phyloP scores from a whole-genome alignment of 1,284 basidiomycete species.

The Rhizoctonia solani region DNA sequence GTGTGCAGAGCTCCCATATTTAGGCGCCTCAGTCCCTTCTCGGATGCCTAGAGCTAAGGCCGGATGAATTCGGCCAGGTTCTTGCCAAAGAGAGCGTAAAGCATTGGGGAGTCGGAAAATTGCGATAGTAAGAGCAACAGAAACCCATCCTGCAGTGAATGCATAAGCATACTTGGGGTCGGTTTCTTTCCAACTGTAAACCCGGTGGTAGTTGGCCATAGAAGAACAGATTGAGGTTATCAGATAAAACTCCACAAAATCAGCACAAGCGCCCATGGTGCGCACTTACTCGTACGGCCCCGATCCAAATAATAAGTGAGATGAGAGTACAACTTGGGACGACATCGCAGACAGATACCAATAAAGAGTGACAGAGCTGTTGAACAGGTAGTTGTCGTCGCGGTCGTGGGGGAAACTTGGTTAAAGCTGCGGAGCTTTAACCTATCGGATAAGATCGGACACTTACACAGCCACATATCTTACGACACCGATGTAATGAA shows the following conservation, averaged over 20 bases:
- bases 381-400: background rate
- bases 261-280: background rate
- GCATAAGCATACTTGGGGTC: slow-evolving; percentile 78
- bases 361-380: background rate
- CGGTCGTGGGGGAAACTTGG: background rate
- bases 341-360: background rate
- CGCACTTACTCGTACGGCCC: slow-evolving; percentile 4
- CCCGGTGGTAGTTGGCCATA: slow-evolving; percentile 6
- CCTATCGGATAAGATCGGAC: slow-evolving; percentile 34
- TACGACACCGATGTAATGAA: background rate
- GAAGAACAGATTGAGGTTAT: background rate
- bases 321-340: background rate
- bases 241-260: slow-evolving; percentile 21
- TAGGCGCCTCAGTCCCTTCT: slow-evolving; percentile 2
- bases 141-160: slow-evolving; percentile 76
- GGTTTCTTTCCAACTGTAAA: slow-evolving; percentile 65
- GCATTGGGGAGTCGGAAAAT: slow-evolving; percentile 59
- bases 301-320: slow-evolving; percentile 2
- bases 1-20: background rate
- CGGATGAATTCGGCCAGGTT: slow-evolving; percentile 34
- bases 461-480: slow-evolving; percentile 16
- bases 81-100: slow-evolving; percentile 49
- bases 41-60: slow-evolving; percentile 33
- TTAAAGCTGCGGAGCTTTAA: slow-evolving; percentile 3
- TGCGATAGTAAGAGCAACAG: slow-evolving; percentile 58